A percentile compares a stretch with the other conserved stretches of the same genome.
These are phyloP conservation scores for Auricularia auricula-judae DNA, from an alignment of 768 basidiomycete species.

Conservation along the genomic window DNA sequence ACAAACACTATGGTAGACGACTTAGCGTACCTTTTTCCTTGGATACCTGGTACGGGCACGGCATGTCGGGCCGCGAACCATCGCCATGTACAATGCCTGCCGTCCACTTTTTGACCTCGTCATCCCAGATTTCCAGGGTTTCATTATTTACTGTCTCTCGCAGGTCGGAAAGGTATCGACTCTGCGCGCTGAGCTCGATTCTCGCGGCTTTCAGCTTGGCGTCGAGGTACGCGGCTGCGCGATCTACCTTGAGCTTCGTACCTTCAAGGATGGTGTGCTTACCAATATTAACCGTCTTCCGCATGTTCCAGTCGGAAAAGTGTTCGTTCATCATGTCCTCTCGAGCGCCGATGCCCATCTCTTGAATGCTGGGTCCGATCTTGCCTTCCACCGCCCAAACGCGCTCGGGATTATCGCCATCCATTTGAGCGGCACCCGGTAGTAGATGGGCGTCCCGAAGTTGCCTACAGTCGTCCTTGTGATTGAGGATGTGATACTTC, in stretches of 20 bases:
- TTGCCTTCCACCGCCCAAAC: background rate
- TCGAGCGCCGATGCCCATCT: background rate
- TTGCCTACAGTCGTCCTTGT: background rate
- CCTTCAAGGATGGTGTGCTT: background rate
- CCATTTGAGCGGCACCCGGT: background rate
- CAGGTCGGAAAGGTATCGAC: background rate
- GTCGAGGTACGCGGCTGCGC: background rate
- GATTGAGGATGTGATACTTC: background rate
- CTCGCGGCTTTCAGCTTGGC: background rate
- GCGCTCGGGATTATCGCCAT: background rate
- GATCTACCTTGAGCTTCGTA: too few relatives aligned
- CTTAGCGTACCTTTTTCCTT: background rate
- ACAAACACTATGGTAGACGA: background rate
- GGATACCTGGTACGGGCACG: background rate
- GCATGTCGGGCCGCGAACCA: background rate
- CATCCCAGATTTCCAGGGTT: background rate
- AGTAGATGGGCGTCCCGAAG: background rate
- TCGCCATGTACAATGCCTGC: background rate
- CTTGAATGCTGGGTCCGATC: background rate
- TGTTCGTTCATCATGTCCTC: background rate
- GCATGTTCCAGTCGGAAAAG: background rate
- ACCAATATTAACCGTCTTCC: background rate
- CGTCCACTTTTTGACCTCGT: background rate
- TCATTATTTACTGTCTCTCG: background rate
- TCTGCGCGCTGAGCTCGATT: background rate